Base-by-base conservation (phyloP, 805 yeast species). In the Metschnikowia proteae region DNA sequence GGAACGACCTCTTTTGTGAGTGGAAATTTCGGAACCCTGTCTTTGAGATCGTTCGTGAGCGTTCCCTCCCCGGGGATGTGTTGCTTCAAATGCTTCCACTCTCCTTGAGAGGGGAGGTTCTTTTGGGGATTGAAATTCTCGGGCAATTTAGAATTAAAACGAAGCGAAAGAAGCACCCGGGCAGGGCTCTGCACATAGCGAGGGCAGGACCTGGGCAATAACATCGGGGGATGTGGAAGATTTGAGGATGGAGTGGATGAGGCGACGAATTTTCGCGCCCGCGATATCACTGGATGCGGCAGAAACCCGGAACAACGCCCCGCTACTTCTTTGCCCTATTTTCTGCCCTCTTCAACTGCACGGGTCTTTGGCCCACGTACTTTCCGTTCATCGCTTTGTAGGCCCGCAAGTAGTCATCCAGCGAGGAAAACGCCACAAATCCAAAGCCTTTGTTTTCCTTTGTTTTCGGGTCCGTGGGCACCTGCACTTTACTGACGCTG, bases 351-450 rank as follows among this genome's bases (percentile, higher is more conserved):
- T 83, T 82, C 61, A 86, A 65, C 49, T 78, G 83, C 27, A 86
- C 81, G 0, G 94, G 94, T 57, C 83, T 83, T 56, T 74, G 79
- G 1, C 94, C 95, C 42, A 87, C 75, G 56, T 83, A 85, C 59
- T 84, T 84, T 26, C 88, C 88, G 60, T 86, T 83, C 82, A 85
- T 78, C 57, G 83, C 88, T 60, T 81, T 83, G 65, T 83, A 86
- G 3, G 91, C 89, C 45, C 70, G 66, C 47, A 86, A 69, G 57
- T 84, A 86, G 59, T 86, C 92, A 22, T 81, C 80, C 0, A 91
- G 65, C 51, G 75, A 76, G 3, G 67, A 70, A 62, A 87, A 86
- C 5, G 88, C 81, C 10, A 86, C 84, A 63, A 86, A 87, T 6
- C 90, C 95, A 61, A 70, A 87, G 3, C 95, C 94, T 60, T 79